phyloP scores from a whole-genome alignment of 1,284 basidiomycete species.

The Ustilago sp. region DNA sequence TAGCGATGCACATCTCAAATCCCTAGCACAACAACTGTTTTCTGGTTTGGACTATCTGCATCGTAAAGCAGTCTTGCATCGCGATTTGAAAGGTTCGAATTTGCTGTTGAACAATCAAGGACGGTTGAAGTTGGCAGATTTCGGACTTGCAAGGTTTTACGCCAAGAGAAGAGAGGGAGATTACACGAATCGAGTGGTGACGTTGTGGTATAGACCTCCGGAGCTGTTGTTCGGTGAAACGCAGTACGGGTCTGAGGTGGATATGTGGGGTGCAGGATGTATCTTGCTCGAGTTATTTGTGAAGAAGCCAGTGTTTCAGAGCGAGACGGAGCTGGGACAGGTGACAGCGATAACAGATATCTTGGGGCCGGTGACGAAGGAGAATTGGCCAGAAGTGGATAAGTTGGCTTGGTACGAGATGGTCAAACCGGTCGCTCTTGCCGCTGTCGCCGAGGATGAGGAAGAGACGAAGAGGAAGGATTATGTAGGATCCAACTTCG shows the following conservation, averaged over 20 bases:
- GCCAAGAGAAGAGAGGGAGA: slow-evolving; percentile 88
- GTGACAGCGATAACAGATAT: slow-evolving; percentile 90
- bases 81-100: slow-evolving; percentile 98
- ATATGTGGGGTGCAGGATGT: slow-evolving; percentile 99
- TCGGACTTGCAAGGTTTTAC: slow-evolving; percentile 97
- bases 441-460: background rate
- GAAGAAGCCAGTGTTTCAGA: slow-evolving; percentile 93
- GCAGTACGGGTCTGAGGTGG: slow-evolving; percentile 96
- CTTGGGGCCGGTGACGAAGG: slow-evolving; percentile 86
- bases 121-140: slow-evolving; percentile 95
- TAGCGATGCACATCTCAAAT: slow-evolving; percentile 88
- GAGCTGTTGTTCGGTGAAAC: slow-evolving; percentile 96
- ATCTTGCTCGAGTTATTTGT: slow-evolving; percentile 98
- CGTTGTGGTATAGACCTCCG: slow-evolving; percentile 97
- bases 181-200: slow-evolving; percentile 99
- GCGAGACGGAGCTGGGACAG: slow-evolving; percentile 96
- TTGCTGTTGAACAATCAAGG: slow-evolving; percentile 93
- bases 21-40: slow-evolving; percentile 93
- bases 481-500: slow-evolving; percentile 71
- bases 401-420: slow-evolving; percentile 97
- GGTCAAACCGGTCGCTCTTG: slow-evolving; percentile 78
- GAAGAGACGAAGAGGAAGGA: slow-evolving; percentile 77
- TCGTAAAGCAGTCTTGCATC: slow-evolving; percentile 92
- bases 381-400: slow-evolving; percentile 83
- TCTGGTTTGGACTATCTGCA: slow-evolving; percentile 93